Base-by-base conservation (phyloP, 164 flowering plant genomes). In the Paratinospora sagittata region DNA sequence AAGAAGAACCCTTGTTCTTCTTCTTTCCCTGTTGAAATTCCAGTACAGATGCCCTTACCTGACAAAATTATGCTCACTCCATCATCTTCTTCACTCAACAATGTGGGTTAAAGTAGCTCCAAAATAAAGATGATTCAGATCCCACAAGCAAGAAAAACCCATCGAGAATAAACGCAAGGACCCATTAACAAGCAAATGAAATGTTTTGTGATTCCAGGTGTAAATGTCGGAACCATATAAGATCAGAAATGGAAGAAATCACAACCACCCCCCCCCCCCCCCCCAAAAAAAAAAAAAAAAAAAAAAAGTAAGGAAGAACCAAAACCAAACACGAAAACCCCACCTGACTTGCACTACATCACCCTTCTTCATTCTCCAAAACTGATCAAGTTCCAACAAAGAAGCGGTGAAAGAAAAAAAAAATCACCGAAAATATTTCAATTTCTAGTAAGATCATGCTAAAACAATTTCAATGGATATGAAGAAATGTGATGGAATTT, bases 1-100 rank as follows among this genome's bases (percentile, higher is more conserved):
- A 69, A 30, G 63, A 55, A 30, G 21, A 69, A 57, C 63, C 63
- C 63, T 55, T 55, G 21, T n/a, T n/a, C n/a, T n/a, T n/a, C n/a
- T n/a, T n/a, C n/a, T n/a, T n/a, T n/a, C n/a, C n/a, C n/a, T n/a
- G n/a, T n/a, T 16, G 58, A 52, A 52, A 52, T 52, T 52, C 23
- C 45, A 57, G n/a, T 14, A 24, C 45, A 37, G 69, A 66, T 57
- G 24, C 63, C n/a, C 34, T 7, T 34, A 57, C 69, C 69, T 39
- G 55, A 43, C 69, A 39, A 66, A 24, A 64, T 64, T 3, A 33
- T 33, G n/a, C 41, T 23, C 43, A 10, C 66, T 33, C 66, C 66
- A 64, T 13, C 43, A 64, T 19, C 66, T 16, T 3, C 17, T 13
- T 26, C 63, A 60, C 30, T 52, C n/a, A n/a, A 19, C 63, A 60